phyloP scores from a whole-genome alignment of 208 protist species.

The Acanthamoeba sp. region DNA sequence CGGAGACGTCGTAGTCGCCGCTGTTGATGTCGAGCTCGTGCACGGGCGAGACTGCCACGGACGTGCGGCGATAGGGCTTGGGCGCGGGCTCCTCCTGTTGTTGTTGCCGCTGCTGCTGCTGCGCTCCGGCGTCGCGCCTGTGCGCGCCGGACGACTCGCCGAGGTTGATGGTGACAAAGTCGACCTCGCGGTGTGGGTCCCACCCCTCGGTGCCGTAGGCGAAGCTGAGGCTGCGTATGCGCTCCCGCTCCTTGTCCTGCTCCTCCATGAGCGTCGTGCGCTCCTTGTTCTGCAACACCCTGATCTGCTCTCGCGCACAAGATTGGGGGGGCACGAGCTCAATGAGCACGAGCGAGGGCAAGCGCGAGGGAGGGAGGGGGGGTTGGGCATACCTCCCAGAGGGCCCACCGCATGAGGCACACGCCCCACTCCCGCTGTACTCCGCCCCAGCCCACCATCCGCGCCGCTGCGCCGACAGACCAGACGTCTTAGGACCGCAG shows the following conservation, averaged over 20 bases:
- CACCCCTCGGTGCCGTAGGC: slow-evolving; percentile 49
- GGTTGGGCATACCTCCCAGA: background rate
- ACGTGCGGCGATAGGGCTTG: too few relatives aligned
- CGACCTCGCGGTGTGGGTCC: slow-evolving; percentile 12
- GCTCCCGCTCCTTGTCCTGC: slow-evolving; percentile 40
- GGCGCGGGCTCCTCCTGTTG: background rate
- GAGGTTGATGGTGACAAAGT: slow-evolving; percentile 56
- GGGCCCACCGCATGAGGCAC: slow-evolving; percentile 27
- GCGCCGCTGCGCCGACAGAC: background rate
- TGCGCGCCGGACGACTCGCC: background rate
- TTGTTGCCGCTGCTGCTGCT: background rate
- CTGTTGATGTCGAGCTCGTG: background rate
- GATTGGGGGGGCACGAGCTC: background rate
- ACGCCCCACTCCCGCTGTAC: slow-evolving; percentile 35
- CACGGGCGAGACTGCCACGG: too few relatives aligned
- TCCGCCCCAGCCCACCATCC: slow-evolving; percentile 37
- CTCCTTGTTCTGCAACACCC: slow-evolving; percentile 1
- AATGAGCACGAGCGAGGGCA: background rate
- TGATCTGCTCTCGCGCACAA: background rate
- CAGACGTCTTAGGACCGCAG: background rate
- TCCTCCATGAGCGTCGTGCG: background rate
- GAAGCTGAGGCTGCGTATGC: slow-evolving; percentile 40
- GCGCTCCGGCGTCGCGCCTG: background rate
- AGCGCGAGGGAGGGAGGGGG: background rate
- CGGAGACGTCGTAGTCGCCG: too few relatives aligned